Conservation (phyloP, 805 yeast species). For the Zygosaccharomyces kombuchaensis region DNA sequence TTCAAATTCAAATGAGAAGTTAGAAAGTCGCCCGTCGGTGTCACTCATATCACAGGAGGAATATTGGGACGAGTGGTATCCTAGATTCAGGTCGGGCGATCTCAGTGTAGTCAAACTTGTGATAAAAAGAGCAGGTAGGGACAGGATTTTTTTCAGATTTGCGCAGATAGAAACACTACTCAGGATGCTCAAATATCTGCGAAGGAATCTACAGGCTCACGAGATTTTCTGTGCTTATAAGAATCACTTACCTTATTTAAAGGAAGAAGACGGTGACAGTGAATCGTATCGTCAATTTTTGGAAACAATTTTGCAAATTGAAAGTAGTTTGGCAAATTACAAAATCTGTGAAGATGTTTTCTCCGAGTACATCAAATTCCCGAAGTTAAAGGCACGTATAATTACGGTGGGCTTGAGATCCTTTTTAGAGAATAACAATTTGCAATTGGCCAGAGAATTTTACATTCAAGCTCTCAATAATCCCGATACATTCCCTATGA, state of each 20-base stretch:
- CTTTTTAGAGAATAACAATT: constrained; percentile 26
- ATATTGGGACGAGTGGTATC: constrained; percentile 16
- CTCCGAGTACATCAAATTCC: constrained; percentile 27
- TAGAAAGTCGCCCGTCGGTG: background rate
- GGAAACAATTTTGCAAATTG: constrained; percentile 18
- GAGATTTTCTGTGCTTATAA: constrained; percentile 16
- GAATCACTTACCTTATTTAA: constrained; percentile 7
- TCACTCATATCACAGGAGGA: constrained; percentile 6
- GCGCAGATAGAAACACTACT: constrained; percentile 19
- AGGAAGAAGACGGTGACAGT: constrained; percentile 1
- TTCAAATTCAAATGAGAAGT: background rate
- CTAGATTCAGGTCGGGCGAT: constrained; percentile 18
- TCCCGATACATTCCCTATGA: constrained; percentile 29
- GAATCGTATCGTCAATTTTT: constrained; percentile 12
- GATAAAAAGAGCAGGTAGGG: constrained; percentile 5
- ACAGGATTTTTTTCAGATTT: constrained; percentile 15
- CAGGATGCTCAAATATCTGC: constrained; percentile 10
- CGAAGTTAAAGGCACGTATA: constrained; percentile 18
- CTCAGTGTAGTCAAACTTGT: constrained; percentile 11
- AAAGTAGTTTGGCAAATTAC: constrained; percentile 21
- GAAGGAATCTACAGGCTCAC: constrained; percentile 23
- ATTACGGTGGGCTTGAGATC: constrained; percentile 28
- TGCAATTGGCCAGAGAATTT: constrained; percentile 31
- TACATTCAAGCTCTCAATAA: constrained; percentile 28
- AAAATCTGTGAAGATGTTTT: constrained; percentile 26